Evolutionary conservation across 257 asterid species (phyloP).

Genomic region (Ilex aquifolium): DNA sequence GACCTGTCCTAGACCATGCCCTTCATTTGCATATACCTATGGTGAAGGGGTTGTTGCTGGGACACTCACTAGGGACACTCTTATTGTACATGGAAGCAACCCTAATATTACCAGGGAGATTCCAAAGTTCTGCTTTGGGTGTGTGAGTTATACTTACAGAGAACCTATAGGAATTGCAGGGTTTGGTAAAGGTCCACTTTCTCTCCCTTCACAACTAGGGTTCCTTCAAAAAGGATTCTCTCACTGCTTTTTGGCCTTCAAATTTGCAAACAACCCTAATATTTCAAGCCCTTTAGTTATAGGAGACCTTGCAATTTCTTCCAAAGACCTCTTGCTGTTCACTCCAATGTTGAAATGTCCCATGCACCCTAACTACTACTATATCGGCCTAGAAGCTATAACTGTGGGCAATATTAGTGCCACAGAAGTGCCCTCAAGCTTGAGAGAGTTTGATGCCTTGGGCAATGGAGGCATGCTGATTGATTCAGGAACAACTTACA

Average conservation of each 20-base stretch:
- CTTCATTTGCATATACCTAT: conserved; percentile 69
- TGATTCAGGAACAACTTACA: conserved; percentile 74
- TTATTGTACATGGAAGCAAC: conserved; percentile 35
- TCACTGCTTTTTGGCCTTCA: conserved; percentile 70
- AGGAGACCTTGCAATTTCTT: conserved; percentile 57
- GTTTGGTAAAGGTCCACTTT: conserved; percentile 67
- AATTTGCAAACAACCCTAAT: conserved; percentile 63
- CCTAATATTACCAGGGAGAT: conserved; percentile 36
- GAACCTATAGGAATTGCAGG: conserved; percentile 74
- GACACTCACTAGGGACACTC: conserved; percentile 48
- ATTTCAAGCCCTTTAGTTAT: conserved; percentile 58
- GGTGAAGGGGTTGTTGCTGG: conserved; percentile 58
- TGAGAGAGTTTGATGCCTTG: conserved; percentile 44
- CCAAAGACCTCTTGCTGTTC: conserved; percentile 51
- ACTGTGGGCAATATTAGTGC: conserved; percentile 30
- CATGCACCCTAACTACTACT: conserved; percentile 58
- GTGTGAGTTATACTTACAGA: conserved; percentile 51
- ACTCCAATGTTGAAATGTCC: conserved; percentile 60
- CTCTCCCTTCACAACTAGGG: conserved; percentile 75
- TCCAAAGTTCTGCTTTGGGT: conserved; percentile 49
- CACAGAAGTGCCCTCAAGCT: conserved; percentile 31
- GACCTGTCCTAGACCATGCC: conserved; percentile 66
- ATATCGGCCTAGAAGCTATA: conserved; percentile 53
- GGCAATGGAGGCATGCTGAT: conserved; percentile 74
- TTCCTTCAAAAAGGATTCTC: conserved; percentile 61